These are phyloP conservation scores for Nannizzia gypsea DNA, from an alignment of 2,329 filamentous ascomycete genomes.

Conservation along the genomic window DNA sequence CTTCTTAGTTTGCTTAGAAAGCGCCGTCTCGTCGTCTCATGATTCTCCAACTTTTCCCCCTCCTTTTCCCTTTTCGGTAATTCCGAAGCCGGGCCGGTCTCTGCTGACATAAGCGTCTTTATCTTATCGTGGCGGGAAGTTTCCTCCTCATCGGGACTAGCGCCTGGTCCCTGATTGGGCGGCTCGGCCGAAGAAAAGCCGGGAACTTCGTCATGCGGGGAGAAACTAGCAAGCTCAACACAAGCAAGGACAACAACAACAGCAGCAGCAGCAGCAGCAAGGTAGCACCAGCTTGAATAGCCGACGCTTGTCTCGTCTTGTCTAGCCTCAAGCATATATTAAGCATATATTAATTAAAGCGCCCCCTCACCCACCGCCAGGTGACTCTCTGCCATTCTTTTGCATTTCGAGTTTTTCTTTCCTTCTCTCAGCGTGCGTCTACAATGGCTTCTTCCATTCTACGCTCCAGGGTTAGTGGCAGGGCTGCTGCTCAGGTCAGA, in stretches of 20 bases:
- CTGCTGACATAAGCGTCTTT: background rate
- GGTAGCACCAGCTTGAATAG: too few relatives aligned
- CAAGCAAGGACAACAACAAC: background rate
- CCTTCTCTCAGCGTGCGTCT: background rate
- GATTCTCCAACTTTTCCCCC: too few relatives aligned
- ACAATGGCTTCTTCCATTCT: slow-evolving; percentile 29
- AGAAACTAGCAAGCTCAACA: background rate
- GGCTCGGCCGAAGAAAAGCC: slow-evolving; percentile 1
- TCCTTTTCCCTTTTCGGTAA: background rate
- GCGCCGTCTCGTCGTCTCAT: too few relatives aligned
- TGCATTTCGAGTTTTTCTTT: background rate
- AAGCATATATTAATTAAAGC: background rate
- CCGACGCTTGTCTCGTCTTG: background rate
- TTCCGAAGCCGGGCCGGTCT: background rate
- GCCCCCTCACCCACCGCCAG: background rate
- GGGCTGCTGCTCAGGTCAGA: slow-evolving; percentile 16
- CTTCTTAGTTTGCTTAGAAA: too few relatives aligned
- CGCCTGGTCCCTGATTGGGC: background rate
- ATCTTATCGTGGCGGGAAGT: background rate
- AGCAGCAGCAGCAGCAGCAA: background rate
- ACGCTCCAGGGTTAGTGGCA: slow-evolving; percentile 27
- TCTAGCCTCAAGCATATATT: background rate
- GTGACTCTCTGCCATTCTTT: background rate
- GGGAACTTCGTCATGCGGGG: background rate
- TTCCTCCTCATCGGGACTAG: background rate